phyloP scores from a whole-genome alignment of 176 grass and related monocot genomes.

The Secale cereale region DNA sequence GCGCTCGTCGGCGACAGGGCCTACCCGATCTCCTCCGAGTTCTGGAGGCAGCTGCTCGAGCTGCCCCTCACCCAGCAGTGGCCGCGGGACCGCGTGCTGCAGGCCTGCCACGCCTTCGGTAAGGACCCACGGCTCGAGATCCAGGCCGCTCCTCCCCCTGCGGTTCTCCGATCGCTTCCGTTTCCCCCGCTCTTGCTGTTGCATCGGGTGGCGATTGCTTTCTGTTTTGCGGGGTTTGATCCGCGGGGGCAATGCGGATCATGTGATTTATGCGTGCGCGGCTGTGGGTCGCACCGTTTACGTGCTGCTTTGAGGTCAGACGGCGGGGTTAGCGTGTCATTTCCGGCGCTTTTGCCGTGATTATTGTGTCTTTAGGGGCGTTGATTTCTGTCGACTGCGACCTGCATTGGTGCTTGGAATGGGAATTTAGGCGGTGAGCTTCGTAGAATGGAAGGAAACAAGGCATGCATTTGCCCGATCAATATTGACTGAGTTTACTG shows the following conservation, averaged over 20 bases:
- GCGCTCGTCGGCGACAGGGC: conserved; percentile 71
- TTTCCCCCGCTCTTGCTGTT: neutral
- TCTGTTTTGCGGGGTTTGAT: neutral
- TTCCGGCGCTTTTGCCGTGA: neutral
- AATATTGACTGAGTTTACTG: neutral
- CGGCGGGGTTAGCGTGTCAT: neutral
- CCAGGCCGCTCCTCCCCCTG: neutral
- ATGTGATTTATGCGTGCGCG: neutral
- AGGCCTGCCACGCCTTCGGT: conserved; percentile 91
- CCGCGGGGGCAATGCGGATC: conserved; percentile 26
- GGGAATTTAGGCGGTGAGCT: neutral
- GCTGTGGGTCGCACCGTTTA: neutral
- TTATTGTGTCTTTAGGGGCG: neutral
- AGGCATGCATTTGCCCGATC: neutral
- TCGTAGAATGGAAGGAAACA: neutral
- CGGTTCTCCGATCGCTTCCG: neutral
- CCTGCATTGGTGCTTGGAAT: neutral
- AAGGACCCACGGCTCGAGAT: conserved; percentile 30
- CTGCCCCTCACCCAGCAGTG: conserved; percentile 88
- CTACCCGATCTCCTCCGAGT: conserved; percentile 83
- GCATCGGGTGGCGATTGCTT: neutral
- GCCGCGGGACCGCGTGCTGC: conserved; percentile 86
- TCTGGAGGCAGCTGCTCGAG: conserved; percentile 92
- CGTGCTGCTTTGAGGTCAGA: neutral
- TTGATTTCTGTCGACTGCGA: conserved; percentile 2